phyloP scores from a whole-genome alignment of 495 filamentous ascomycete species.

The Thermochaetoides thermophila region DNA sequence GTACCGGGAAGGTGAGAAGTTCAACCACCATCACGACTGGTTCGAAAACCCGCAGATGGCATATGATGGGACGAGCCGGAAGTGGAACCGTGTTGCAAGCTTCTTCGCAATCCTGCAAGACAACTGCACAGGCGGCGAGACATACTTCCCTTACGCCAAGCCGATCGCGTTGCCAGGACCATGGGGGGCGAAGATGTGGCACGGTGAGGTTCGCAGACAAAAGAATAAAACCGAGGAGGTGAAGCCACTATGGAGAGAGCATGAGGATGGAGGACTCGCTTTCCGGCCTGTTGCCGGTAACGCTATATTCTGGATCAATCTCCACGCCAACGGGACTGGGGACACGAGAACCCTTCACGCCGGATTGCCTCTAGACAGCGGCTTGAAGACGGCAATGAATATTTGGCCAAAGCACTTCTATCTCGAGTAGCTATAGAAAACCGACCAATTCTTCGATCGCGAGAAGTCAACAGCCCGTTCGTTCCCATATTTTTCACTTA shows the following conservation, averaged over 20 bases:
- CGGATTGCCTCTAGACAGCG: conserved; percentile 31
- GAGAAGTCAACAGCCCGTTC: not conserved
- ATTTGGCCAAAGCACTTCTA: conserved; percentile 37
- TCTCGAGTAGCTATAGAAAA: no score
- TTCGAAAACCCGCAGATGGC: conserved; percentile 18
- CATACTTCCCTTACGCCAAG: conserved; percentile 30
- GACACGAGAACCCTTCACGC: conserved; percentile 34
- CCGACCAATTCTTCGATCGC: no score
- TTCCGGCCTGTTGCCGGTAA: conserved; percentile 37
- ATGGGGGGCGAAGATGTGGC: conserved; percentile 10
- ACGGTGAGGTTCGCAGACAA: conserved; percentile 3
- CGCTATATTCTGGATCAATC: conserved; percentile 40
- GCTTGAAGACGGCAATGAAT: conserved; percentile 41
- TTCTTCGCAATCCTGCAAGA: conserved; percentile 34
- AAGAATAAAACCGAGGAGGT: not conserved
- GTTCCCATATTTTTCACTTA: no score
- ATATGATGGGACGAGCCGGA: conserved; percentile 16
- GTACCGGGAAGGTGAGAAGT: conserved; percentile 28
- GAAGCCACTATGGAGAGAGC: conserved; percentile 24
- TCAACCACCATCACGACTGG: conserved; percentile 37
- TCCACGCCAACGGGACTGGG: conserved; percentile 32
- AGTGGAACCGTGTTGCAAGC: conserved; percentile 30
- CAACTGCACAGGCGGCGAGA: conserved; percentile 30
- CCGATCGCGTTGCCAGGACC: conserved; percentile 11
- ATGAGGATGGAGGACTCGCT: conserved; percentile 35